phyloP scores from a whole-genome alignment of 257 asterid species.

The Solanum gracilifrons region DNA sequence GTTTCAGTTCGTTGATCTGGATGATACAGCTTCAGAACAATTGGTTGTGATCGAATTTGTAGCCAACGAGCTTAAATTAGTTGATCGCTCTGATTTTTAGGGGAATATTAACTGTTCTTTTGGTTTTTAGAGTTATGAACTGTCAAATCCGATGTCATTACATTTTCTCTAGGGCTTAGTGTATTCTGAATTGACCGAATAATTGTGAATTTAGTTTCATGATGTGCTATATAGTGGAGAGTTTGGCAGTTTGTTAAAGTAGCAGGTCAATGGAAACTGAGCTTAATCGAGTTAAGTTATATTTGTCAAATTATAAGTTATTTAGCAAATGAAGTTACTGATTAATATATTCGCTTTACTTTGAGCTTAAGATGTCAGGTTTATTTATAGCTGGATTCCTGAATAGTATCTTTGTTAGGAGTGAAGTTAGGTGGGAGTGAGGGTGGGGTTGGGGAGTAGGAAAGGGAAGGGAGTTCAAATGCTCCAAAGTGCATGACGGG shows the following conservation, averaged over 20 bases:
- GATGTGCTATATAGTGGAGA: neutral
- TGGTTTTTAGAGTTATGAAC: neutral
- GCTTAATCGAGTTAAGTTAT: neutral
- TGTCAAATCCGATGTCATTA: neutral
- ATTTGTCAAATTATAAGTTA: neutral
- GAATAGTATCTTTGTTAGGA: neutral
- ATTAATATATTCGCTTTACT: neutral
- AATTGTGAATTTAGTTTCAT: neutral
- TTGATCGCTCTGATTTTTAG: neutral
- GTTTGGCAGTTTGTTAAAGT: neutral
- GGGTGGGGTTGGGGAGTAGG: neutral
- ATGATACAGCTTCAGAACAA: neutral
- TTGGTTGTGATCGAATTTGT: neutral
- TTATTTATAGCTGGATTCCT: neutral
- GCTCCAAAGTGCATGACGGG: neutral
- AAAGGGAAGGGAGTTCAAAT: neutral
- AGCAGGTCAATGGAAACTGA: neutral
- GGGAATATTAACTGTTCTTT: neutral
- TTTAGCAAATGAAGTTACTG: neutral
- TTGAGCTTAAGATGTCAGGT: neutral
- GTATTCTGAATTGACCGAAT: neutral
- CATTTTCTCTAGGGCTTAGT: neutral
- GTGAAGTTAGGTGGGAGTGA: neutral
- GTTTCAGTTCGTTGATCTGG: neutral
- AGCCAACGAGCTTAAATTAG: neutral